Base-by-base conservation (phyloP, 2,329 filamentous ascomycete genomes). In the Phyllosticta citribraziliensis region DNA sequence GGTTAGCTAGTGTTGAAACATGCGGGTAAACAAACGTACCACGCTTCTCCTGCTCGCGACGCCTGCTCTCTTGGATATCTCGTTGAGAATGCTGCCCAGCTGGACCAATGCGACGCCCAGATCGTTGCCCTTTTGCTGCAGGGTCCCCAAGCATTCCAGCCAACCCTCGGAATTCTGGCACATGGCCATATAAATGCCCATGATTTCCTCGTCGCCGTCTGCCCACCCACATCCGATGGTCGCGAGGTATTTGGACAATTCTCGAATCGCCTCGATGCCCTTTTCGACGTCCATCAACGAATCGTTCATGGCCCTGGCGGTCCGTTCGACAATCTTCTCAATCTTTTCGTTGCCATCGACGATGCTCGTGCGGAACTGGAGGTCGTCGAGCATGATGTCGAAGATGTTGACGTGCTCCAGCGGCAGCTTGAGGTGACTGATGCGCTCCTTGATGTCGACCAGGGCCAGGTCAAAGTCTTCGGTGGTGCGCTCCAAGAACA, bases 111-210 rank as follows among this genome's bases (percentile, higher is more conserved):
- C 79, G 6, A 84, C 81, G 33, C 87, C 88, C 25, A 97, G 78
- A 53, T 83, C 81, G 64, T 87, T 83, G 14, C 87, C 86, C 69
- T 88, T 90, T 22, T 82, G 82, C 70, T 91, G 86, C 63, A 97
- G 79, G 60, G 88, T 87, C 59, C 85, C 81, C 68, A 96, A 87
- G 6, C 91, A 91, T 61, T 86, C 85, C 62, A 87, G 84, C 93
- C 93, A 97, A 52, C 92, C 91, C 65, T 95, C 88, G 9, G 91
- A 87, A 67, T 97, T 97, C 35, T 90, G 89, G 69, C 88, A 88
- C 92, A 97, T 97, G 47, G 92, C 91, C 51, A 87, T 83, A 67
- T 89, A 94, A 20, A 96, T 90, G 55, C 89, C 86, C 40, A 82
- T 80, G 22, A 89, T 82, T 55, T 87, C 84, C 25, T 76, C 73